These are phyloP conservation scores for Dichotomocladium elegans DNA, from an alignment of 371 early-diverging fungal genomes.

Conservation along the genomic window DNA sequence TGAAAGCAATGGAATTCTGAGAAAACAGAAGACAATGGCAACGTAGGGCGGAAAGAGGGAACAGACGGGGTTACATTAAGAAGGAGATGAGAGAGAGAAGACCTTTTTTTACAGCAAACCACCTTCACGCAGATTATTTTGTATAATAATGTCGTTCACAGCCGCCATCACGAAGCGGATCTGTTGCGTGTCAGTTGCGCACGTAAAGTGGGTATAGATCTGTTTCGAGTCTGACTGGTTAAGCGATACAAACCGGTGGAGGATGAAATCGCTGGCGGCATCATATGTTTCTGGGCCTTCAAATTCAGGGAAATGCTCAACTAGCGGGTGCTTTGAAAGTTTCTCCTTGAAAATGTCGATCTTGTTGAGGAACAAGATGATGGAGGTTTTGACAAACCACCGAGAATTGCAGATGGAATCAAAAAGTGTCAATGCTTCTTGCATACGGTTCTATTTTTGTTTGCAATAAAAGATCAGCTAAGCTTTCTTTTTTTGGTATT, in stretches of 20 bases:
- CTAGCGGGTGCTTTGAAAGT: conserved; percentile 74
- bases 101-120: conserved; percentile 70
- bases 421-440: conserved; percentile 91
- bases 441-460: conserved; percentile 95
- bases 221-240: conserved; percentile 82
- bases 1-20: too few species aligned
- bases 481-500: too few species aligned
- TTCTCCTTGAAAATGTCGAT: conserved; percentile 93
- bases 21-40: background rate
- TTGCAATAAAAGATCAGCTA: background rate
- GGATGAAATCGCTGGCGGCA: conserved; percentile 78
- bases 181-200: conserved; percentile 97
- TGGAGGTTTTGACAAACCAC: conserved; percentile 91
- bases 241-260: conserved; percentile 77
- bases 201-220: conserved; percentile 92
- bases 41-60: background rate
- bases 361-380: conserved; percentile 96
- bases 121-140: conserved; percentile 79
- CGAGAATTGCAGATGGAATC: conserved; percentile 94
- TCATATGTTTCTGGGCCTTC: conserved; percentile 72
- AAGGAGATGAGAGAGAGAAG: conserved; percentile 4
- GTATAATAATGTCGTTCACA: conserved; percentile 94
- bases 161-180: conserved; percentile 95
- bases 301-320: conserved; percentile 83
- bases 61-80: conserved; percentile 1